phyloP scores from a whole-genome alignment of 345 rosid species.

The Linum trigynum region DNA sequence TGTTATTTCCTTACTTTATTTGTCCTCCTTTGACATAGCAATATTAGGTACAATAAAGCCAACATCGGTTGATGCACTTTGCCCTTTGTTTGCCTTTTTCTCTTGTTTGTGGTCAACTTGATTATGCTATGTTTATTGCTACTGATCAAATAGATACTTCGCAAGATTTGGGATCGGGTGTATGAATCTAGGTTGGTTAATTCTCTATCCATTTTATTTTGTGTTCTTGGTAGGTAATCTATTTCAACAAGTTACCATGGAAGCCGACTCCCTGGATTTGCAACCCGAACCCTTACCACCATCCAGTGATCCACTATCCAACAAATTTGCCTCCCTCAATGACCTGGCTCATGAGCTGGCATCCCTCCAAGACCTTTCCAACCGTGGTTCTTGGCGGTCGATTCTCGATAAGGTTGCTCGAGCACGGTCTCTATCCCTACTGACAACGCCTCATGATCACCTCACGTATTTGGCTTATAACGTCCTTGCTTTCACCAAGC shows the following conservation, averaged over 20 bases:
- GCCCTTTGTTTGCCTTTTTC: too few species aligned
- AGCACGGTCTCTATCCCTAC: slow-evolving; percentile 52
- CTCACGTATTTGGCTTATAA: slow-evolving; percentile 77
- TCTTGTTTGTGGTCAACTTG: too few species aligned
- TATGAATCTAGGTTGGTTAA: neutral
- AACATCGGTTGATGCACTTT: too few species aligned
- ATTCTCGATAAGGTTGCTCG: slow-evolving; percentile 60
- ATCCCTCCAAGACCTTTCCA: slow-evolving; percentile 75
- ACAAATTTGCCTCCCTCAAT: slow-evolving; percentile 47
- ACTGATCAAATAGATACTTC: too few species aligned
- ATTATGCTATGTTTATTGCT: too few species aligned
- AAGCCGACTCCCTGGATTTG: neutral
- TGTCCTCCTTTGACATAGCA: too few species aligned
- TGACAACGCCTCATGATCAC: slow-evolving; percentile 69
- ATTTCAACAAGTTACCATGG: neutral
- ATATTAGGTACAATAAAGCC: too few species aligned
- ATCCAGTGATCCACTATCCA: slow-evolving; percentile 35
- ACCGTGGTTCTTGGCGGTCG: slow-evolving; percentile 82
- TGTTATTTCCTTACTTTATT: too few species aligned
- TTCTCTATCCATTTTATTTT: neutral
- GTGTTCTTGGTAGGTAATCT: neutral
- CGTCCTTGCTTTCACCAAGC: slow-evolving; percentile 66
- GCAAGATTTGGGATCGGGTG: too few species aligned
- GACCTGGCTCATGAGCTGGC: slow-evolving; percentile 69
- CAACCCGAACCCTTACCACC: slow-evolving; percentile 6